Conservation (phyloP, 805 yeast genomes). For the Candida coleopterorum region DNA sequence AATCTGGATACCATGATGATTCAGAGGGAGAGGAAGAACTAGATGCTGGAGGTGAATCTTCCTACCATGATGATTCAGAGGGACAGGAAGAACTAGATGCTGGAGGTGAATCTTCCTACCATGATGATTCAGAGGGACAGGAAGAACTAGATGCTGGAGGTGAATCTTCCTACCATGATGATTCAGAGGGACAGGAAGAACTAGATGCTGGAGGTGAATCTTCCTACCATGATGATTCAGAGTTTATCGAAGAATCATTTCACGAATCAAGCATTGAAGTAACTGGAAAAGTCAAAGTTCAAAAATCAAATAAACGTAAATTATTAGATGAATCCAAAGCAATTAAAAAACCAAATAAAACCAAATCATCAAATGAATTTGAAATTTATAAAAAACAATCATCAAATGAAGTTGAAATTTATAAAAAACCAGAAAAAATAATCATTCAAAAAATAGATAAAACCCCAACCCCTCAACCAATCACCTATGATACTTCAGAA, state of each 20-base stretch:
- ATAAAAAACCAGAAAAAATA: slow-evolving; percentile 4
- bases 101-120: not conserved
- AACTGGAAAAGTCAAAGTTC: not conserved
- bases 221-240: not conserved
- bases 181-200: not conserved
- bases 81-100: not conserved
- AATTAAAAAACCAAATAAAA: not conserved
- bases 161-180: too few species aligned
- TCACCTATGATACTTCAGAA: slow-evolving; percentile 5
- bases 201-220: not conserved
- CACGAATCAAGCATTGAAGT: not conserved
- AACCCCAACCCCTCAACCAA: not conserved
- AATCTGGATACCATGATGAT: not conserved
- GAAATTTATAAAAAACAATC: too few species aligned
- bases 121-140: too few species aligned
- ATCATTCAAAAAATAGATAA: not conserved
- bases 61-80: not conserved
- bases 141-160: too few species aligned
- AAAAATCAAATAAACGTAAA: not conserved
- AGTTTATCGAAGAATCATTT: not conserved
- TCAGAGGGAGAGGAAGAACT: not conserved
- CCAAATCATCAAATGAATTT: not conserved
- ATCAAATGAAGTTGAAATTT: too few species aligned
- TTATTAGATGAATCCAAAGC: not conserved
- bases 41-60: not conserved